A percentile compares a stretch with the other conserved stretches of the same genome.
Conservation (phyloP, 176 grass and related monocot genomes). For the Luzula sylvatica region DNA sequence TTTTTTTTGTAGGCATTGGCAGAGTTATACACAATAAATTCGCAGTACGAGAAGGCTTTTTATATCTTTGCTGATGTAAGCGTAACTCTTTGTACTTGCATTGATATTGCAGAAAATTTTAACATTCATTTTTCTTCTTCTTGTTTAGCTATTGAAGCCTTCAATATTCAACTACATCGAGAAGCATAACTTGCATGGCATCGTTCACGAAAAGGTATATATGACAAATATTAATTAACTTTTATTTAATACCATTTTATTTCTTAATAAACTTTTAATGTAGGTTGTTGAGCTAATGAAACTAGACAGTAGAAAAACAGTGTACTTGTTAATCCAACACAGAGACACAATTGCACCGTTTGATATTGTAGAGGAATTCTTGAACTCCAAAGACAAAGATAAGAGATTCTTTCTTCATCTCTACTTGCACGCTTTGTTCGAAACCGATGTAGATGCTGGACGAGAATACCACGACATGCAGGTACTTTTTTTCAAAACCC, state of each 20-base stretch:
- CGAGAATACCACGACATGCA: constrained; percentile 95
- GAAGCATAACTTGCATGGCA: constrained; percentile 65
- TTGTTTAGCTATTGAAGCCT: constrained; percentile 65
- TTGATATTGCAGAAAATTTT: too few relatives aligned
- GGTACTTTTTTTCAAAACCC: constrained; percentile 33
- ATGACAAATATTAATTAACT: background rate
- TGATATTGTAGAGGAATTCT: constrained; percentile 69
- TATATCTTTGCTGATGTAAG: constrained; percentile 91
- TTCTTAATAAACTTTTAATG: background rate
- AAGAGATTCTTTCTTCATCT: constrained; percentile 64
- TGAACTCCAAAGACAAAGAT: constrained; percentile 52
- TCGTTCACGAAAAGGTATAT: constrained; percentile 70
- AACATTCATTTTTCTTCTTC: background rate
- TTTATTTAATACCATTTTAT: background rate
- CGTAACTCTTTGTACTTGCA: too few relatives aligned
- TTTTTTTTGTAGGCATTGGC: constrained; percentile 63
- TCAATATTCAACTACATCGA: constrained; percentile 85
- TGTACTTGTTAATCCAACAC: constrained; percentile 72
- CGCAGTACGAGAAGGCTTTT: constrained; percentile 75
- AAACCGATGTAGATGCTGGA: constrained; percentile 75
- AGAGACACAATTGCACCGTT: constrained; percentile 70
- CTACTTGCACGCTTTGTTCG: constrained; percentile 94
- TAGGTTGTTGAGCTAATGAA: constrained; percentile 89
- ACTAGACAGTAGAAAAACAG: constrained; percentile 65
- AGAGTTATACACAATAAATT: constrained; percentile 69